Percentiles rank a stretch among this genome's conserved stretches.
Conservation (phyloP, 1,284 basidiomycete genomes). For the Schizopora paradoxa region DNA sequence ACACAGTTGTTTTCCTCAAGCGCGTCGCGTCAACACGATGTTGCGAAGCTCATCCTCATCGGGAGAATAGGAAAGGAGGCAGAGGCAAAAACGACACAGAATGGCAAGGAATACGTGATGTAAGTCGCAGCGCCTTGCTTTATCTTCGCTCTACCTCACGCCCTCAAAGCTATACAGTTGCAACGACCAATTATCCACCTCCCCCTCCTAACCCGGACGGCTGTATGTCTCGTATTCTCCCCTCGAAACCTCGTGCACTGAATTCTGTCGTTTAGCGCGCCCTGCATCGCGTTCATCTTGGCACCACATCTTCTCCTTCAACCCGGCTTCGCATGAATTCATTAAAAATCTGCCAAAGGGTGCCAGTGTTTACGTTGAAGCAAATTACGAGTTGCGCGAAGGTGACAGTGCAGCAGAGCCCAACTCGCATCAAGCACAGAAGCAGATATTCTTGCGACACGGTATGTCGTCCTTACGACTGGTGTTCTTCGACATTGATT, state of each 20-base stretch:
- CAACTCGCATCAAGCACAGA: conserved; percentile 58
- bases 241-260: conserved; percentile 4
- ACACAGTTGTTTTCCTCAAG: conserved; percentile 66
- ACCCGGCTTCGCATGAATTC: conserved; percentile 48
- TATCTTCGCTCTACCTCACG: neutral
- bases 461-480: conserved; percentile 38
- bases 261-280: conserved; percentile 39
- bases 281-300: conserved; percentile 53
- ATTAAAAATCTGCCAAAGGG: conserved; percentile 64
- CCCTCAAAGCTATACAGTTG: conserved; percentile 57
- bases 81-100: conserved; percentile 60
- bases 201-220: conserved; percentile 55
- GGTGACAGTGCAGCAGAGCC: conserved; percentile 59
- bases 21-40: conserved; percentile 44
- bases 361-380: conserved; percentile 69
- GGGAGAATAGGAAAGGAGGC: conserved; percentile 70
- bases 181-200: conserved; percentile 56
- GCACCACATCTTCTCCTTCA: conserved; percentile 72
- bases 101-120: conserved; percentile 72
- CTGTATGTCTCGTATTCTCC: conserved; percentile 36
- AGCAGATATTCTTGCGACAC: conserved; percentile 74
- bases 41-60: conserved; percentile 72
- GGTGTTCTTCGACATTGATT: neutral
- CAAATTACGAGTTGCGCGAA: conserved; percentile 68
- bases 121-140: conserved; percentile 33